Evolutionary conservation across 2,329 filamentous ascomycete species (phyloP).

Genomic region (Pestalotiopsis sp.): DNA sequence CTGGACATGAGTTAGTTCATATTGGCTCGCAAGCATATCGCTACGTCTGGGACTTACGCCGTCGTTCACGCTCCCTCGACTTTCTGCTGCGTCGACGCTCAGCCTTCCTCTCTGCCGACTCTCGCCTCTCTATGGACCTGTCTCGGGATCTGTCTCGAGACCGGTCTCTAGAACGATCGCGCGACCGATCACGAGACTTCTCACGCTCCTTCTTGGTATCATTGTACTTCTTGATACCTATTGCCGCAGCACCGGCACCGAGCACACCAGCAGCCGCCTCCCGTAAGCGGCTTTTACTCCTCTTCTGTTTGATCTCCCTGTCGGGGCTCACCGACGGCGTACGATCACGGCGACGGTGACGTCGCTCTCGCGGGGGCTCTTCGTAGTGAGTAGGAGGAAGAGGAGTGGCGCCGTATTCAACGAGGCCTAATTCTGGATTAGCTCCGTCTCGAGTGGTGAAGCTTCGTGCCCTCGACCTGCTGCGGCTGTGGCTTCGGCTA

Average conservation of each 20-base stretch:
- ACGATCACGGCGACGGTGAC: conserved; percentile 38
- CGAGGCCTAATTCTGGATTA: conserved; percentile 70
- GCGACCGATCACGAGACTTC: conserved; percentile 32
- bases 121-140: conserved; percentile 36
- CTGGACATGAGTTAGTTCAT: conserved; percentile 17
- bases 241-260: conserved; percentile 62
- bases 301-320: conserved; percentile 43
- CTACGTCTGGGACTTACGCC: conserved; percentile 26
- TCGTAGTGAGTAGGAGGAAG: conserved; percentile 52
- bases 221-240: conserved; percentile 64
- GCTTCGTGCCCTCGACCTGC: conserved; percentile 37
- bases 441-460: conserved; percentile 47
- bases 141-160: conserved; percentile 32
- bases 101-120: conserved; percentile 25
- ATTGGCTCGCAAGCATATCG: not conserved
- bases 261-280: conserved; percentile 58
- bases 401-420: conserved; percentile 66
- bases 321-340: conserved; percentile 35
- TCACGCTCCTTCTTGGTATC: conserved; percentile 46
- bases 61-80: conserved; percentile 39
- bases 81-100: conserved; percentile 31
- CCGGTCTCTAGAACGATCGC: conserved; percentile 31
- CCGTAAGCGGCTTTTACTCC: conserved; percentile 57
- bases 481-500: conserved; percentile 38
- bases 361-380: conserved; percentile 49